Conservation (phyloP, 441 rosid genomes). For the Pelargonium citronellum region DNA sequence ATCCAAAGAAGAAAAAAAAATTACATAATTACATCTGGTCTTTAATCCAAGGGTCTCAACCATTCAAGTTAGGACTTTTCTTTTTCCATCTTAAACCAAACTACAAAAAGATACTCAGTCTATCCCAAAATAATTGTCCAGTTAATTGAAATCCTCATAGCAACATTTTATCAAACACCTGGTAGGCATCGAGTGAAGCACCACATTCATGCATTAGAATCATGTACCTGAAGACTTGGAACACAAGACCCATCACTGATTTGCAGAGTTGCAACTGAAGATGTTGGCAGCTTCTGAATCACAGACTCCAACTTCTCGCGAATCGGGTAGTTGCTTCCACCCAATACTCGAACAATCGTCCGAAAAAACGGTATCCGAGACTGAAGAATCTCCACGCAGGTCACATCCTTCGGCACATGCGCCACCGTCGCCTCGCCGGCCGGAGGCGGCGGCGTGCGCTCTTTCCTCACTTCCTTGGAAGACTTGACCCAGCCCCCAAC, state of each 20-base stretch:
- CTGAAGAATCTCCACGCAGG: conserved; percentile 62
- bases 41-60: too few species aligned
- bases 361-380: conserved; percentile 56
- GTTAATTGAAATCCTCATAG: too few species aligned
- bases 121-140: too few species aligned
- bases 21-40: too few species aligned
- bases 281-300: conserved; percentile 27
- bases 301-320: conserved; percentile 39
- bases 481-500: conserved; percentile 90
- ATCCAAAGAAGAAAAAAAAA: neutral
- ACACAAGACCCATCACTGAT: conserved; percentile 73
- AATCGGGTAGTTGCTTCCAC: conserved; percentile 33
- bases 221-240: conserved; percentile 53
- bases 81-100: too few species aligned
- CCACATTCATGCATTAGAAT: neutral
- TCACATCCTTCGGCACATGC: conserved; percentile 30
- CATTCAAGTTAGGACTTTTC: too few species aligned
- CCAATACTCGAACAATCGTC: conserved; percentile 48
- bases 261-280: conserved; percentile 33
- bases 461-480: conserved; percentile 48
- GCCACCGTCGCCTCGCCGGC: conserved; percentile 10
- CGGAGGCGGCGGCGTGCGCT: conserved; percentile 25
- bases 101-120: too few species aligned
- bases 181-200: neutral
- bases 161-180: conserved; percentile 3